A percentile compares a stretch with the other conserved stretches of the same genome.
These are phyloP conservation scores for Fusarium coicis DNA, from an alignment of 2,329 filamentous ascomycete genomes.

Conservation along the genomic window DNA sequence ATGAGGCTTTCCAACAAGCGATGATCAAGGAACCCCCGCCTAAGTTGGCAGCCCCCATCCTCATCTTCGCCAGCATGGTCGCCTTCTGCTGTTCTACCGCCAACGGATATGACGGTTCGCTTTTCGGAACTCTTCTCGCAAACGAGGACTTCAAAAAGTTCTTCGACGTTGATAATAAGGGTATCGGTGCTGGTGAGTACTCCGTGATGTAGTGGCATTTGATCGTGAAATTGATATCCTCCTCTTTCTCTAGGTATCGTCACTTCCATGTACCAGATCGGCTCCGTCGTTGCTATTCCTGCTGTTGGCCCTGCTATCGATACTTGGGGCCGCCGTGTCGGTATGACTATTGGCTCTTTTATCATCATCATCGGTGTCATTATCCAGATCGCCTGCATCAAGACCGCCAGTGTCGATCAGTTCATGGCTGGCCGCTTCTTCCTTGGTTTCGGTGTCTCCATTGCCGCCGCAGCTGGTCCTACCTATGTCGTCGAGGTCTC, in stretches of 20 bases:
- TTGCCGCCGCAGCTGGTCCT: slow-evolving; percentile 58
- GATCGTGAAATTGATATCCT: not conserved
- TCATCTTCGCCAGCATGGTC: slow-evolving; percentile 40
- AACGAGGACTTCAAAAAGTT: slow-evolving; percentile 60
- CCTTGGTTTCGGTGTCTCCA: slow-evolving; percentile 66
- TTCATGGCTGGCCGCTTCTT: slow-evolving; percentile 69
- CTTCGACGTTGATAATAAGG: slow-evolving; percentile 50
- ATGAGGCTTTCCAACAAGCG: slow-evolving; percentile 45
- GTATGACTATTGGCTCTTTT: slow-evolving; percentile 58
- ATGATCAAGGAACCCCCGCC: slow-evolving; percentile 46
- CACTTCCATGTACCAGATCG: slow-evolving; percentile 60
- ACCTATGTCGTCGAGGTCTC: slow-evolving; percentile 60
- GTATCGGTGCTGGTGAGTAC: slow-evolving; percentile 36
- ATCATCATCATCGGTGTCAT: slow-evolving; percentile 58
- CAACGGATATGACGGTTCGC: slow-evolving; percentile 58
- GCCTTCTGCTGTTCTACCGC: slow-evolving; percentile 46
- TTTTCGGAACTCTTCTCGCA: slow-evolving; percentile 60
- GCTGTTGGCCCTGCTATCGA: slow-evolving; percentile 61
- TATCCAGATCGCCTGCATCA: slow-evolving; percentile 55
- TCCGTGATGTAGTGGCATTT: no score
- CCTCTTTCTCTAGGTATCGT: slow-evolving; percentile 30
- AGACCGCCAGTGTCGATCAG: slow-evolving; percentile 45
- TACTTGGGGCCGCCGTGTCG: slow-evolving; percentile 58
- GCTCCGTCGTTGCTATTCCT: slow-evolving; percentile 59
- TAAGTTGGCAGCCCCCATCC: slow-evolving; percentile 23